A percentile compares a stretch with the other conserved stretches of the same genome.
These are phyloP conservation scores for Lasiosphaeria hispida DNA, from an alignment of 495 filamentous ascomycete genomes.

Conservation along the genomic window DNA sequence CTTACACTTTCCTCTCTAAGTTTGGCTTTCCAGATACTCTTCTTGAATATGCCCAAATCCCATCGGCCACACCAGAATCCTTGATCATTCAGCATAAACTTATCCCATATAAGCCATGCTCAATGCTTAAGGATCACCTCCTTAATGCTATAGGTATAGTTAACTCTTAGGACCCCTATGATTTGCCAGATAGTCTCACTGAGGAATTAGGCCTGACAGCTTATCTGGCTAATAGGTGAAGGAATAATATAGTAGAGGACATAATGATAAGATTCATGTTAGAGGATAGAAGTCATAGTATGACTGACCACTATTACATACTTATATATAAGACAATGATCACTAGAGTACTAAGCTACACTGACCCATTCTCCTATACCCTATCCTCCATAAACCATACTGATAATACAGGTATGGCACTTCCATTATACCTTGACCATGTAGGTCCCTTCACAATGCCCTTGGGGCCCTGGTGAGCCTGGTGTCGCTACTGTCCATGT, in stretches of 20 bases:
- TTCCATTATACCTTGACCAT: too few relatives aligned
- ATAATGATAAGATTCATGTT: too few relatives aligned
- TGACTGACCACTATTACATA: too few relatives aligned
- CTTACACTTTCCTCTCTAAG: slow-evolving; percentile 15
- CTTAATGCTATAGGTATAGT: slow-evolving; percentile 4
- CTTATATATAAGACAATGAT: too few relatives aligned
- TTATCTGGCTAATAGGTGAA: neutral
- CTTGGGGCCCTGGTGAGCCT: too few relatives aligned
- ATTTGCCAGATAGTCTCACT: slow-evolving; percentile 4
- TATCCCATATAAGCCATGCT: slow-evolving; percentile 9
- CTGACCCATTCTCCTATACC: too few relatives aligned
- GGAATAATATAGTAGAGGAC: neutral
- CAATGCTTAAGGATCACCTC: slow-evolving; percentile 5
- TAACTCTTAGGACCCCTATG: slow-evolving; percentile 6
- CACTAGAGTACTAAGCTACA: too few relatives aligned
- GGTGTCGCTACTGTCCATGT: too few relatives aligned
- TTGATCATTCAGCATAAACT: slow-evolving; percentile 9
- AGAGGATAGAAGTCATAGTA: too few relatives aligned
- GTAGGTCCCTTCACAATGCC: too few relatives aligned
- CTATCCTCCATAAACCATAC: too few relatives aligned
- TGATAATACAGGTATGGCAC: too few relatives aligned
- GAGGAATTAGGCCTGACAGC: slow-evolving; percentile 8
- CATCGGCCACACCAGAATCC: slow-evolving; percentile 13
- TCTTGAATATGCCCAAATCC: slow-evolving; percentile 12
- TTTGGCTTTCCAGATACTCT: slow-evolving; percentile 12